Evolutionary conservation across 1,284 basidiomycete genomes (phyloP), one percentile per base, ranked within the genome.

Genomic region (Cryptococcus maquisensis): DNA sequence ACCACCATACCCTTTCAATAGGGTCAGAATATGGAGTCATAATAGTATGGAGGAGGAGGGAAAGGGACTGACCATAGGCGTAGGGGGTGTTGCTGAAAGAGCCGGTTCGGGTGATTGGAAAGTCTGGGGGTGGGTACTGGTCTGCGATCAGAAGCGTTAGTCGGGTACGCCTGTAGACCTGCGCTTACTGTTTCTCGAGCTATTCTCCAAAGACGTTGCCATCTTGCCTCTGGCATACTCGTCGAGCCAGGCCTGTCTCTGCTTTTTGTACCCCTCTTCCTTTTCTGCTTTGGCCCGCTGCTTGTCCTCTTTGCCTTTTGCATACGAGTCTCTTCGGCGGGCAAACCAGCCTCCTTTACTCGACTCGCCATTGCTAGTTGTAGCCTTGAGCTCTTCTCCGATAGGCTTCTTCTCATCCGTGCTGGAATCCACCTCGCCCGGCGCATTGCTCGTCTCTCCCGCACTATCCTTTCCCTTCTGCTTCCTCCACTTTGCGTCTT

Each of bases 301-400:
- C 26, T 71, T 59, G 58, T 72, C 70, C 50, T 71, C 68, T 45
- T 72, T 74, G 10, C 67, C 71, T 18, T 69, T 69, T 32, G 71
- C 65, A 32, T 70, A 37, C 50, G 67, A 53, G 56, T 74, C 72
- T 58, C 72, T 74, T 53, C 68, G 57, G 50, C 57, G 57, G 57
- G 70, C 64, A 42, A 67, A 61, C 67, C 68, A 69, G 51, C 68
- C 68, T 54, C 66, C 54, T 70, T 69, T 37, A 41, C 68, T 47
- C 37, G 57, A 47, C 35, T 52, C 52, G 36, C 47, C 46, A 26
- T 48, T 24, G 37, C 36, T 43, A 37, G 32, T 20, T 18, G 16
- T 10, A 21, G 36, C 42, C 9, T 38, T 37, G 32, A 24, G 15
- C 5, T 23, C 28, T 18, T 36, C 26, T 5, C 35, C 55, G 16